phyloP scores from a whole-genome alignment of 2,329 filamentous ascomycete genomes.

The Trichoderma atrobrunneum region DNA sequence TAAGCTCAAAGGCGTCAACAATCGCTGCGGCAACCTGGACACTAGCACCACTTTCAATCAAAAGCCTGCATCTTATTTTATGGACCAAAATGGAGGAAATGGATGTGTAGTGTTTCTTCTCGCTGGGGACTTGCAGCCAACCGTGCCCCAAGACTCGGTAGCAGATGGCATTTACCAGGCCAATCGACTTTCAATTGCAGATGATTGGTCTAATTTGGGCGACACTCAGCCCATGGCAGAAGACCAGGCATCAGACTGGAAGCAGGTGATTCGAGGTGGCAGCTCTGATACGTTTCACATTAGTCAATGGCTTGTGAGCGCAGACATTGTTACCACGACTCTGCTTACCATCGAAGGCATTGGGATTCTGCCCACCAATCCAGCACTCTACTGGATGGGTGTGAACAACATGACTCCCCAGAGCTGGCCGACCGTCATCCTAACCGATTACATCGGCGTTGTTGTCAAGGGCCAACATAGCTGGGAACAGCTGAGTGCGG shows the following conservation, averaged over 20 bases:
- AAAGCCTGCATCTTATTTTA: constrained; percentile 29
- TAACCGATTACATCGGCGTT: constrained; percentile 34
- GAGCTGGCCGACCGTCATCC: constrained; percentile 32
- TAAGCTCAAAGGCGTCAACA: constrained; percentile 40
- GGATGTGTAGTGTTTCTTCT: constrained; percentile 36
- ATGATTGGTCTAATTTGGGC: constrained; percentile 33
- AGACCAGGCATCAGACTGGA: constrained; percentile 26
- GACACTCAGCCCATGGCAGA: constrained; percentile 27
- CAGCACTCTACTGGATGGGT: constrained; percentile 36
- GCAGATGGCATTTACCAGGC: constrained; percentile 32
- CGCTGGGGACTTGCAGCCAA: constrained; percentile 24
- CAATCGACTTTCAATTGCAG: constrained; percentile 26
- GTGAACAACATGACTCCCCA: constrained; percentile 29
- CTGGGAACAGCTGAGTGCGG: constrained; percentile 32
- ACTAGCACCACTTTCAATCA: constrained; percentile 26
- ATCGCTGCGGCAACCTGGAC: constrained; percentile 36
- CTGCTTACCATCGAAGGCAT: constrained; percentile 29
- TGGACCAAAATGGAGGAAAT: constrained; percentile 32
- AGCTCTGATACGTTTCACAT: constrained; percentile 30
- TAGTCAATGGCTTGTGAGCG: constrained; percentile 34
- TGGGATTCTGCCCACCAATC: constrained; percentile 34
- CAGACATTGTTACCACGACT: constrained; percentile 28
- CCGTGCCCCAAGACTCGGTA: constrained; percentile 26
- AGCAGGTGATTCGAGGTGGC: constrained; percentile 24
- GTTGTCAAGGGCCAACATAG: constrained; percentile 26